A percentile compares a stretch with the other conserved stretches of the same genome.
phyloP scores from a whole-genome alignment of 75 land plant genomes.

The Sequoiadendron giganteum region DNA sequence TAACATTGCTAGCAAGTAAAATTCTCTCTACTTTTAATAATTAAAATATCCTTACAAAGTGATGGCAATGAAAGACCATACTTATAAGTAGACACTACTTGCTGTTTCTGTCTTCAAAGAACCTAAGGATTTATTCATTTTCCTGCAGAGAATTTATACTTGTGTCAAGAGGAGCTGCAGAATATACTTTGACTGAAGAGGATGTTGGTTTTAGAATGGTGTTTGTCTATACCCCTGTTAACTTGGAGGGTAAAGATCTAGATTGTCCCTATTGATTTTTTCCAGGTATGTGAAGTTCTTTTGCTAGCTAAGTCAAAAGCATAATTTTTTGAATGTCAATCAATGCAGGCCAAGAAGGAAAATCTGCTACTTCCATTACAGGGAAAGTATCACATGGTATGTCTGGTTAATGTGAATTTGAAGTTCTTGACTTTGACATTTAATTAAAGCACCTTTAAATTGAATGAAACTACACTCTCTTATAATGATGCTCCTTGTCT shows the following conservation, averaged over 20 bases:
- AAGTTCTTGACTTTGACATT: not conserved
- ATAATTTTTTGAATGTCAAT: not conserved
- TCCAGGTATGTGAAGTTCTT: not conserved
- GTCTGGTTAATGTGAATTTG: not conserved
- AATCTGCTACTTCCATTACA: slow-evolving; percentile 52
- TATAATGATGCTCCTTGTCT: not conserved
- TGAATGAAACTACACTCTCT: not conserved
- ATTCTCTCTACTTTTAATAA: not conserved
- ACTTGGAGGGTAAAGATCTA: slow-evolving; percentile 61
- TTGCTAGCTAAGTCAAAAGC: not conserved
- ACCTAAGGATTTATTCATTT: slow-evolving; percentile 7
- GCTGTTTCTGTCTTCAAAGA: not conserved
- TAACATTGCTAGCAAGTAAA: not conserved
- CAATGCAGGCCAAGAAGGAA: slow-evolving; percentile 70
- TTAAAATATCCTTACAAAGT: not conserved
- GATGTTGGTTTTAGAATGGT: slow-evolving; percentile 74
- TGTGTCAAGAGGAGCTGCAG: slow-evolving; percentile 64
- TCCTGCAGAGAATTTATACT: slow-evolving; percentile 59
- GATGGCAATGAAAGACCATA: not conserved
- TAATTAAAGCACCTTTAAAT: not conserved
- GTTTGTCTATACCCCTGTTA: slow-evolving; percentile 82
- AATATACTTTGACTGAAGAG: slow-evolving; percentile 77
- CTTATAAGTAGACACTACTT: not conserved
- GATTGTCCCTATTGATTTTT: not conserved
- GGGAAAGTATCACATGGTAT: slow-evolving; percentile 63